A percentile compares a stretch with the other conserved stretches of the same genome.
Evolutionary conservation across 179 eudicot species (phyloP).

Genomic region (Heliamphora pulchella): DNA sequence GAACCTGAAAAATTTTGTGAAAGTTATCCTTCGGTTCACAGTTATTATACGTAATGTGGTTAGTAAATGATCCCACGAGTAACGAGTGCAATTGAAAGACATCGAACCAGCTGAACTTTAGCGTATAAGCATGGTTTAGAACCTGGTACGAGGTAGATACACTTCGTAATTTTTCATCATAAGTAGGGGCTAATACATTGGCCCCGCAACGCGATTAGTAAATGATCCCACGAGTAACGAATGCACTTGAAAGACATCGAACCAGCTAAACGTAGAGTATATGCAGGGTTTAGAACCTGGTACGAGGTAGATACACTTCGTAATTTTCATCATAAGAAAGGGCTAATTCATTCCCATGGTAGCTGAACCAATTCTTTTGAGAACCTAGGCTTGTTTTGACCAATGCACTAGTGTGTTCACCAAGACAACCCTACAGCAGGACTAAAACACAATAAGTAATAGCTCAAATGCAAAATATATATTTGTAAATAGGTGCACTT

Average conservation of each 20-base stretch:
- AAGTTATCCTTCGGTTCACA: not conserved
- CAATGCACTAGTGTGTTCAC: not conserved
- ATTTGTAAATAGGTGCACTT: not conserved
- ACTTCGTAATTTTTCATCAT: not conserved
- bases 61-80: too few species aligned
- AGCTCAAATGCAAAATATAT: not conserved
- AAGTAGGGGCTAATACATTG: not conserved
- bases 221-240: too few species aligned
- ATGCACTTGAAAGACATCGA: not conserved
- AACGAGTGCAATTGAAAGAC: too few species aligned
- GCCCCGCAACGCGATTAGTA: too few species aligned
- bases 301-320: not conserved
- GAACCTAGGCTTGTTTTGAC: not conserved
- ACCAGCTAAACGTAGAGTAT: not conserved
- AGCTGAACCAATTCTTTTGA: conserved; percentile 5
- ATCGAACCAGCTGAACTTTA: not conserved
- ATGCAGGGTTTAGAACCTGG: not conserved
- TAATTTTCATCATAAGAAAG: not conserved
- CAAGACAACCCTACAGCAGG: conserved; percentile 2
- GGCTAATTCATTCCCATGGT: not conserved
- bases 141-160: not conserved
- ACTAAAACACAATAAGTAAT: not conserved
- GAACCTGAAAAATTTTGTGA: conserved; percentile 47
- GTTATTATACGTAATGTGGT: not conserved
- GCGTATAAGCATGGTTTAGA: not conserved